Conservation (phyloP, 1,284 basidiomycete genomes). For the Cryptococcus neoformans region DNA sequence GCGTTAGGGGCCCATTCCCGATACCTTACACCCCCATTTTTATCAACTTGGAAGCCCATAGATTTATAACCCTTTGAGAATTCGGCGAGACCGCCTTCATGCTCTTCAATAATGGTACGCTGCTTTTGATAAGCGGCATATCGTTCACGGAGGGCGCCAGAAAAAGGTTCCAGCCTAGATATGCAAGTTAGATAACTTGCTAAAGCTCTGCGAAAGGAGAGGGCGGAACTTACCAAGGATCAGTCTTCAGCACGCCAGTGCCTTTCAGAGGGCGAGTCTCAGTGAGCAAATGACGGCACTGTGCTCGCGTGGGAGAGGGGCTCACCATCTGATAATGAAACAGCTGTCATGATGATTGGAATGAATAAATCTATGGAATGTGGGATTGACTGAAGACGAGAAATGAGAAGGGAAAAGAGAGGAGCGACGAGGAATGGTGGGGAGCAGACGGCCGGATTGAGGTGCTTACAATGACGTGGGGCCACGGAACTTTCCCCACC, state of each 20-base stretch:
- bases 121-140: slow-evolving; percentile 69
- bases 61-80: slow-evolving; percentile 85
- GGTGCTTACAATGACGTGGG: background rate
- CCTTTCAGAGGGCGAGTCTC: slow-evolving; percentile 17
- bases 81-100: slow-evolving; percentile 83
- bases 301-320: background rate
- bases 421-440: too few relatives aligned
- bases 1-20: slow-evolving; percentile 97
- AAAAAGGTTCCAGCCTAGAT: slow-evolving; percentile 66
- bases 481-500: too few relatives aligned
- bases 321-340: slow-evolving; percentile 12
- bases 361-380: too few relatives aligned
- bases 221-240: slow-evolving; percentile 39
- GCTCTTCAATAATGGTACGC: slow-evolving; percentile 66
- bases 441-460: too few relatives aligned
- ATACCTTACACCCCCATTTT: slow-evolving; percentile 72
- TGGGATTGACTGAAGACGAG: background rate
- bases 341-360: background rate
- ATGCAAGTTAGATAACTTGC: background rate
- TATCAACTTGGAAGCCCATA: slow-evolving; percentile 75
- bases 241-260: slow-evolving; percentile 40
- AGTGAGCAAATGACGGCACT: background rate
- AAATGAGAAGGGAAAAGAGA: background rate
- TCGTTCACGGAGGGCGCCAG: slow-evolving; percentile 67
- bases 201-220: background rate